phyloP scores from a whole-genome alignment of 1,284 basidiomycete species.

The Microbotryum lychnidis-dioicae region DNA sequence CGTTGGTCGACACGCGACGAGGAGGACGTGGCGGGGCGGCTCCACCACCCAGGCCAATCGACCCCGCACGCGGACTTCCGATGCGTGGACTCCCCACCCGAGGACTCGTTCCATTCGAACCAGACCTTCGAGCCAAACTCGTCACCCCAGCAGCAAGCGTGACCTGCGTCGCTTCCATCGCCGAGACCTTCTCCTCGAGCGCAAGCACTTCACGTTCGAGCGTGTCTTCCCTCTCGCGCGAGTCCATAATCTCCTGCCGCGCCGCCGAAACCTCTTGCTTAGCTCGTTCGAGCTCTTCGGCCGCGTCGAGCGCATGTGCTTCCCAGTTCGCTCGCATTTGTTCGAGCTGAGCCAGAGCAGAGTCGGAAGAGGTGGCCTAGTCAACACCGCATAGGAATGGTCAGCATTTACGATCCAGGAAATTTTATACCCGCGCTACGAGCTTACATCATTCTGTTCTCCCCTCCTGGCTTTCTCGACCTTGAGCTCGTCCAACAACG shows the following conservation, averaged over 20 bases:
- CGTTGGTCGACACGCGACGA: too few relatives aligned
- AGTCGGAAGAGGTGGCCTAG: background rate
- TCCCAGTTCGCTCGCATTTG: conserved; percentile 11
- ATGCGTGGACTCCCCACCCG: too few relatives aligned
- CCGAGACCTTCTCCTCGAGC: conserved; percentile 6
- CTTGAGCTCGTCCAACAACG: conserved; percentile 3
- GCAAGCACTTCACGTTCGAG: conserved; percentile 14
- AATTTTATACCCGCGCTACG: too few relatives aligned
- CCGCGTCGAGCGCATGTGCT: conserved; percentile 3
- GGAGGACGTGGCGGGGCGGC: too few relatives aligned
- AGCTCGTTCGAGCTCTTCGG: background rate
- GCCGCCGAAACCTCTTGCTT: conserved; percentile 4
- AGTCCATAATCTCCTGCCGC: conserved; percentile 2
- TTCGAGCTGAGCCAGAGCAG: conserved; percentile 14
- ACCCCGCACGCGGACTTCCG: too few relatives aligned
- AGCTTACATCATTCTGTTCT: conserved; percentile 7
- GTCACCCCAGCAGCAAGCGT: background rate
- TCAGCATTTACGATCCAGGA: too few relatives aligned
- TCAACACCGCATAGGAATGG: too few relatives aligned
- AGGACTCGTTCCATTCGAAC: too few relatives aligned
- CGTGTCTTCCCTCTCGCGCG: conserved; percentile 1
- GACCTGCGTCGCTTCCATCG: background rate
- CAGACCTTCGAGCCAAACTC: too few relatives aligned
- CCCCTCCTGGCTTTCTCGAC: background rate
- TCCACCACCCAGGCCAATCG: too few relatives aligned